Evolutionary conservation across 352 stramenopile species (phyloP).

Genomic region (Hyaloperonospora brassicae): DNA sequence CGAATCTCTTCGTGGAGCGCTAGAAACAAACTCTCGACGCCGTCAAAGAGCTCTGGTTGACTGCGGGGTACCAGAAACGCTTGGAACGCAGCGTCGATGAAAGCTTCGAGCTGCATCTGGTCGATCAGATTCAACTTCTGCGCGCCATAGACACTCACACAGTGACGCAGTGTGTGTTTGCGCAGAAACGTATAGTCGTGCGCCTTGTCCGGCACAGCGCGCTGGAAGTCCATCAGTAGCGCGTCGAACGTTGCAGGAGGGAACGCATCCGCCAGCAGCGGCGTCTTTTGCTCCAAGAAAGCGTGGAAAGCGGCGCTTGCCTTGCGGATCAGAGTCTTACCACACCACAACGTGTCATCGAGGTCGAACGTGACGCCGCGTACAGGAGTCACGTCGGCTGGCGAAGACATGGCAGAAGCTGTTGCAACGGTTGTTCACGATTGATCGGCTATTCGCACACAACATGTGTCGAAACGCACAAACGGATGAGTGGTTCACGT

Average conservation of each 20-base stretch:
- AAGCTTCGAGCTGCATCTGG: slow-evolving; percentile 20
- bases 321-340: slow-evolving; percentile 37
- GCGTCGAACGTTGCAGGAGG: slow-evolving; percentile 36
- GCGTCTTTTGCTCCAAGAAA: slow-evolving; percentile 29
- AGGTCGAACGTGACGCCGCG: slow-evolving; percentile 67
- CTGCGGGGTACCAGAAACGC: slow-evolving; percentile 53
- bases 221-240: slow-evolving; percentile 36
- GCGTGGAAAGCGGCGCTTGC: slow-evolving; percentile 45
- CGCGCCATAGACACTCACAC: slow-evolving; percentile 23
- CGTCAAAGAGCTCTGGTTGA: slow-evolving; percentile 52
- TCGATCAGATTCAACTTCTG: slow-evolving; percentile 18
- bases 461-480: too few species aligned
- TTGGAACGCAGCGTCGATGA: slow-evolving; percentile 46
- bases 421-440: too few species aligned
- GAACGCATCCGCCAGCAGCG: slow-evolving; percentile 31
- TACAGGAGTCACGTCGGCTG: slow-evolving; percentile 15
- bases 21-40: slow-evolving; percentile 40
- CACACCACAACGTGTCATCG: slow-evolving; percentile 74
- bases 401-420: too few species aligned
- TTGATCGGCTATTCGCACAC: too few species aligned
- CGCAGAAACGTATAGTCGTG: slow-evolving; percentile 69
- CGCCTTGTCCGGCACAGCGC: slow-evolving; percentile 32
- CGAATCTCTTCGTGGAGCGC: slow-evolving; percentile 30
- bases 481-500: too few species aligned
- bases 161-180: slow-evolving; percentile 47